Evolutionary conservation across 345 rosid genomes (phyloP).

Genomic region (Syzygium aromaticum): DNA sequence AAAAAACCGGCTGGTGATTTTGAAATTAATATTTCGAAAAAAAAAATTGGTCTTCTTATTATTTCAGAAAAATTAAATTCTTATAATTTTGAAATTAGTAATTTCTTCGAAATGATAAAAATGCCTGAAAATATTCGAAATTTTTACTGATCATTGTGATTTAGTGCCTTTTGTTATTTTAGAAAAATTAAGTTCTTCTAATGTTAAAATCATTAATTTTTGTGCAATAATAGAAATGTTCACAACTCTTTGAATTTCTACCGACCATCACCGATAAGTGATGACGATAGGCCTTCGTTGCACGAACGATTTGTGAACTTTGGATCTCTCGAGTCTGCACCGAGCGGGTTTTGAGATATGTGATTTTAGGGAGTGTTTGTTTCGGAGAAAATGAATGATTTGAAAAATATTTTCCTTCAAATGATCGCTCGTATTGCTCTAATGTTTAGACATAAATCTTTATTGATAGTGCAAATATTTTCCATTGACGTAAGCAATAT

Average conservation of each 20-base stretch:
- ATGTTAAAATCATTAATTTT: too few relatives aligned
- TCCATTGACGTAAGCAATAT: rapidly evolving
- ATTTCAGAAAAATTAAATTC: too few relatives aligned
- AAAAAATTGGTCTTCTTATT: too few relatives aligned
- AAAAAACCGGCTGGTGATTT: too few relatives aligned
- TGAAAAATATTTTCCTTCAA: too few relatives aligned
- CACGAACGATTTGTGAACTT: rapidly evolving
- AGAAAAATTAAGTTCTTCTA: too few relatives aligned
- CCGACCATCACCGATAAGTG: not conserved
- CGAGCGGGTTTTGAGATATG: rapidly evolving
- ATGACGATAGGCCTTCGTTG: not conserved
- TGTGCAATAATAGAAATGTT: too few relatives aligned
- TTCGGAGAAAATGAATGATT: rapidly evolving
- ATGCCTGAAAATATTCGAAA: not conserved
- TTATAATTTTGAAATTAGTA: too few relatives aligned
- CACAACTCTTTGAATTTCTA: too few relatives aligned
- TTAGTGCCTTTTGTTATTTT: too few relatives aligned
- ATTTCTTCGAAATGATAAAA: not conserved
- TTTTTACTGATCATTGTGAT: not conserved
- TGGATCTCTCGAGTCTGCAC: rapidly evolving
- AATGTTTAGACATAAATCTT: not conserved
- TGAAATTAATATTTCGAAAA: too few relatives aligned
- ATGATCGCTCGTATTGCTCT: rapidly evolving
- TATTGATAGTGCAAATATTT: not conserved
- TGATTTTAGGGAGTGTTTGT: not conserved